Base-by-base conservation (phyloP, 441 rosid genomes). In the Flueggea neowawraea region DNA sequence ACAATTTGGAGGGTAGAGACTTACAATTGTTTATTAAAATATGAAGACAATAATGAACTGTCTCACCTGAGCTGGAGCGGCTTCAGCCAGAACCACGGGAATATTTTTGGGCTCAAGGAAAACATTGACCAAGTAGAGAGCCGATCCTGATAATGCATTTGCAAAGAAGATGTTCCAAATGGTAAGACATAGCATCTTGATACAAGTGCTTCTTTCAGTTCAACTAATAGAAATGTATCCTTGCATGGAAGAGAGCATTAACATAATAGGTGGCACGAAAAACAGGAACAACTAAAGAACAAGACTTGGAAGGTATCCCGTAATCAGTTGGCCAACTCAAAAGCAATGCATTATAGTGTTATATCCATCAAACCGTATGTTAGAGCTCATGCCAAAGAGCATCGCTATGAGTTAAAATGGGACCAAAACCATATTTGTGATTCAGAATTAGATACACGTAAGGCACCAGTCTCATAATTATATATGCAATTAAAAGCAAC, bases 261-360 rank as follows among this genome's bases (percentile, higher is more conserved):
- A 69, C 96, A 95, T 86, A 61, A 79, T 52, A 0, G 96, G 97
- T 6, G 96, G 99, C 69, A 91, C 75, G 13, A 79, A 62, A 52
- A 51, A 50, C 17, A 89, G 78, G 75, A 89, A 91, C 66, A 72
- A 54, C 63, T 82, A 84, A 60, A 95, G 91, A 61, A 89, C 67
- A 43, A 94, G 85, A 82, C 92, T 91, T 6, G 99, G 99, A 66
- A 95, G 88, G 75, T 95, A 91, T 78, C 97, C 99, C 1, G 97
- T 95, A 62, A 95, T 80, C 73, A 95, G 80, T 71, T 84, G 74
- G 74, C 89, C 82, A 74, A 52, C 56, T 54, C 59, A 72, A 61
- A 31, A 65, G 52, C 56, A 14, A 13, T 17, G 54, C 36, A 57
- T 12, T 57, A 74, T 57, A 77, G 69, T 54, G 41, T 52, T 50